Percentiles rank a stretch among this genome's conserved stretches.
These are phyloP conservation scores for Russula emetica DNA, from an alignment of 768 basidiomycete genomes.

Conservation along the genomic window DNA sequence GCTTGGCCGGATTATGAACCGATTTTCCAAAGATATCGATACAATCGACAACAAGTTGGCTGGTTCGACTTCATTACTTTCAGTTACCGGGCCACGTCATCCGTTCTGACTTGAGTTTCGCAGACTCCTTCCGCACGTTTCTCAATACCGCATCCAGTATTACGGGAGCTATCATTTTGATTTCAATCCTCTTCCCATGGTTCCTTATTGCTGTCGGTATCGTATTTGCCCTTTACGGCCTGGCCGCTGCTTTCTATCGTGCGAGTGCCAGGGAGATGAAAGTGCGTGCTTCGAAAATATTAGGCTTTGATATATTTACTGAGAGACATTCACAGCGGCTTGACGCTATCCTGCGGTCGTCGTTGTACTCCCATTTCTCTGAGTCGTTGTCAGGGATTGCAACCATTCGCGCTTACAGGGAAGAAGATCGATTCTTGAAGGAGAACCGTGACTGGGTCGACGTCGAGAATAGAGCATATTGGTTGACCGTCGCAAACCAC, in stretches of 20 bases:
- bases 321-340: constrained; percentile 42
- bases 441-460: constrained; percentile 78
- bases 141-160: constrained; percentile 58
- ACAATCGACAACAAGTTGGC: constrained; percentile 73
- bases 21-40: constrained; percentile 84
- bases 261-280: constrained; percentile 85
- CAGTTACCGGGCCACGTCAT: neutral
- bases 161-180: constrained; percentile 70
- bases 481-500: constrained; percentile 82
- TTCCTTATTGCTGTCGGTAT: constrained; percentile 72
- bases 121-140: constrained; percentile 73
- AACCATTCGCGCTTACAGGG: constrained; percentile 86
- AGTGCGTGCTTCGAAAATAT: constrained; percentile 32
- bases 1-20: constrained; percentile 84
- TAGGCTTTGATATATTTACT: constrained; percentile 2
- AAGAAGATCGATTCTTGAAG: constrained; percentile 63
- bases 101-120: constrained; percentile 8
- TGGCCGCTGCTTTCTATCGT: constrained; percentile 78
- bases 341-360: constrained; percentile 79
- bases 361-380: constrained; percentile 88
- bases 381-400: constrained; percentile 84
- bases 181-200: constrained; percentile 76
- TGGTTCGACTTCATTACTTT: constrained; percentile 35
- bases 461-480: constrained; percentile 86
- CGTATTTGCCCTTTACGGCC: constrained; percentile 58